Conservation (phyloP, 805 yeast species). For the Zygotorulaspora danielsina region DNA sequence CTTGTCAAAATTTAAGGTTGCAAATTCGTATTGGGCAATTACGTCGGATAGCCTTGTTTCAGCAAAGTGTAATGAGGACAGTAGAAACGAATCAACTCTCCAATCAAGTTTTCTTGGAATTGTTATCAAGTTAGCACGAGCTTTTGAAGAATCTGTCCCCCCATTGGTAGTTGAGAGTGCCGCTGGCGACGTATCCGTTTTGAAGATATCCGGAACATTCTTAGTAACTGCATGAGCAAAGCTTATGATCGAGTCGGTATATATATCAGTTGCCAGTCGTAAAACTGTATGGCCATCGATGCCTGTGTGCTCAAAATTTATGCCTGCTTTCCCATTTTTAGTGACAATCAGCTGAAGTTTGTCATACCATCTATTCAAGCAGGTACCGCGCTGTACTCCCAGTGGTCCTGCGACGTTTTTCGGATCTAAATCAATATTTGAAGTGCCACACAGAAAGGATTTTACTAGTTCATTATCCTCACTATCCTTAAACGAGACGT, state of each 20-base stretch:
- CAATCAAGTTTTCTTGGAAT: slow-evolving; percentile 87
- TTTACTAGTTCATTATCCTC: slow-evolving; percentile 62
- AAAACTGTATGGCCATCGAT: slow-evolving; percentile 94
- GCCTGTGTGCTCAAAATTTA: slow-evolving; percentile 91
- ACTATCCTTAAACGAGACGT: slow-evolving; percentile 50
- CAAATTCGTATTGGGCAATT: slow-evolving; percentile 85
- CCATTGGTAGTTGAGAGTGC: slow-evolving; percentile 6
- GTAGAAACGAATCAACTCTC: slow-evolving; percentile 73
- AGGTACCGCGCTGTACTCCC: slow-evolving; percentile 89
- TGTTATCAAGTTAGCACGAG: slow-evolving; percentile 46
- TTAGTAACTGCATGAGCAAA: slow-evolving; percentile 81
- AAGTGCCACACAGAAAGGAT: slow-evolving; percentile 84
- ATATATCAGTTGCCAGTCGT: slow-evolving; percentile 82
- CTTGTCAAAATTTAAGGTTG: slow-evolving; percentile 61
- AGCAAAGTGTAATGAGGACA: slow-evolving; percentile 79
- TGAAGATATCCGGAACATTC: slow-evolving; percentile 39
- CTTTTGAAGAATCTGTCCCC: neutral
- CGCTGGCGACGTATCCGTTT: neutral
- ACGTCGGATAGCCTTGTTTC: slow-evolving; percentile 85
- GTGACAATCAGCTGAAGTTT: slow-evolving; percentile 84
- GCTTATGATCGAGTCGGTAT: slow-evolving; percentile 82
- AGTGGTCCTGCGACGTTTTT: slow-evolving; percentile 18
- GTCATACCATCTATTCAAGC: slow-evolving; percentile 94
- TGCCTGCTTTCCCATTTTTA: slow-evolving; percentile 85
- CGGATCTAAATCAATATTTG: slow-evolving; percentile 54